Evolutionary conservation across 139 green algal genomes (phyloP), one percentile per base, ranked within the genome.

Genomic region (Pseudopediastrum boryanum): DNA sequence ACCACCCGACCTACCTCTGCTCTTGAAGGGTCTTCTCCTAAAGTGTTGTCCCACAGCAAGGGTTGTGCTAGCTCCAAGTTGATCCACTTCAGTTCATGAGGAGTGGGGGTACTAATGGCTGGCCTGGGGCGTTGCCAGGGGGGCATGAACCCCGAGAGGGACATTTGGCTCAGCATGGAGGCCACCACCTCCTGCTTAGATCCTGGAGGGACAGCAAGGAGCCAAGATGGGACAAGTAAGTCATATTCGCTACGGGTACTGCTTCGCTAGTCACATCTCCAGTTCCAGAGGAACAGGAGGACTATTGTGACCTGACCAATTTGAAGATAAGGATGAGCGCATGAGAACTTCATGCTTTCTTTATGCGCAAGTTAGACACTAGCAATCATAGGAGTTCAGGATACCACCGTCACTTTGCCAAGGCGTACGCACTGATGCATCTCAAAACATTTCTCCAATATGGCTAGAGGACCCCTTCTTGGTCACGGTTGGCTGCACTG

Each of bases 41-140:
- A 70, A 61, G 72, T 81, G 35, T 59, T 79, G 80, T 94, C 89
- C 89, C 89, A 94, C 21, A 90, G 21, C 25, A 92, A 79, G n/a
- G 79, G 75, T 13, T 75, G 52, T 7, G 84, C 61, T 31, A 86
- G 68, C 7, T 79, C 75, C 9, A 82, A 82, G 42, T 84, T 75
- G 6, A 91, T 44, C 89, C 89, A 94, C 36, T 79, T 54, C 16
- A 92, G 66, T 82, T 93, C 82, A 1, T 64, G 75, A 0, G 48
- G 27, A 35, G 71, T 36, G 6, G 72, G 67, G 0, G 72, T 75
- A 29, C 84, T 29, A 54, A 84, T 44, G 0, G 52, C 42, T 1
- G 83, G 83, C 21, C 7, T 2, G 2, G 83, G 77, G 13, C 83
- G 77, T 51, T 72, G 42, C 83, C 83, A 87, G n/a, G 39, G 52